A percentile compares a stretch with the other conserved stretches of the same genome.
These are phyloP conservation scores for Aureobasidium sp. DNA, from an alignment of 2,329 filamentous ascomycete genomes.

Conservation along the genomic window DNA sequence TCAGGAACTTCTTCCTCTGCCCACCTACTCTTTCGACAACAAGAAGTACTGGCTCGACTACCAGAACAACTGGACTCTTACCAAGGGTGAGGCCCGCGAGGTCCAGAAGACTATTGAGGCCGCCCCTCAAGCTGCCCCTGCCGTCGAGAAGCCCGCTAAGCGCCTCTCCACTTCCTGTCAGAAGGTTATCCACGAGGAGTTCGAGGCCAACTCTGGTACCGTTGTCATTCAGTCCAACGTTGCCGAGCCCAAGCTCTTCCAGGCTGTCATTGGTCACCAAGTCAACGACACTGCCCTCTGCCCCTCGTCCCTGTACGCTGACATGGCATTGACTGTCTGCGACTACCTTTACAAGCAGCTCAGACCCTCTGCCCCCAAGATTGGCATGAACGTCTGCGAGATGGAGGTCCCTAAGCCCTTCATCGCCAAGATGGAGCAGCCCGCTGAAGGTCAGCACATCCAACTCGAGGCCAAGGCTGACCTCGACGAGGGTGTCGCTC, in stretches of 20 bases:
- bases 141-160: conserved; percentile 42
- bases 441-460: conserved; percentile 48
- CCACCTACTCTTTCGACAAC: conserved; percentile 59
- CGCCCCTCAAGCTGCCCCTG: conserved; percentile 24
- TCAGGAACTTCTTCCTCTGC: conserved; percentile 55
- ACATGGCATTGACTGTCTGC: conserved; percentile 57
- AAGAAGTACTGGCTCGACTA: conserved; percentile 69
- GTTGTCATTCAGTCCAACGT: conserved; percentile 60
- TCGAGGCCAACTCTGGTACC: conserved; percentile 50
- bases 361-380: conserved; percentile 45
- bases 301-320: conserved; percentile 55
- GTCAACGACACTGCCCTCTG: conserved; percentile 60
- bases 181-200: conserved; percentile 52
- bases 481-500: conserved; percentile 45
- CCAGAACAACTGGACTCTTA: conserved; percentile 61
- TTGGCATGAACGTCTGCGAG: conserved; percentile 55
- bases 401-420: conserved; percentile 65
- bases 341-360: conserved; percentile 61
- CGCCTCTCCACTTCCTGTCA: conserved; percentile 56
- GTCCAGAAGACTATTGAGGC: conserved; percentile 31
- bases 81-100: conserved; percentile 52
- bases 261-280: conserved; percentile 55
- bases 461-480: conserved; percentile 54
- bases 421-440: conserved; percentile 46
- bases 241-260: conserved; percentile 53